phyloP scores from a whole-genome alignment of 108 stramenopile genomes.

The Nitzschia sp. region DNA sequence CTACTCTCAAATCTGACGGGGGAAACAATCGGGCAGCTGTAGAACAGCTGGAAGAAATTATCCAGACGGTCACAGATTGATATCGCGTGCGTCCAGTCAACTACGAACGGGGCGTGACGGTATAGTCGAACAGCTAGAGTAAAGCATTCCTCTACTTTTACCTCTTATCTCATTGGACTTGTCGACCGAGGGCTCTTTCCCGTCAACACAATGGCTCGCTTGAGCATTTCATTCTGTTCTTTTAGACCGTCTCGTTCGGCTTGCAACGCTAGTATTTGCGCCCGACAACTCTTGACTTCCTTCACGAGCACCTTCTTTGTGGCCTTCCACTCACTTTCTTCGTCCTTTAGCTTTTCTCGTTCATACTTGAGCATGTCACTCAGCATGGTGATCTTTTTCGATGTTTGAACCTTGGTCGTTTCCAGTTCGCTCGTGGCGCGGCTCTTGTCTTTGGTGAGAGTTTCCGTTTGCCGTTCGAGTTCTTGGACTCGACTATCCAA shows the following conservation, averaged over 20 bases:
- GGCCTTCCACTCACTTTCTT: conserved; percentile 77
- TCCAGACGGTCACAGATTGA: too few relatives aligned
- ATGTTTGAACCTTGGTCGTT: conserved; percentile 40
- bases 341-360: conserved; percentile 65
- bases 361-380: conserved; percentile 84
- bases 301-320: conserved; percentile 85
- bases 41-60: too few relatives aligned
- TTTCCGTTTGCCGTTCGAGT: conserved; percentile 55
- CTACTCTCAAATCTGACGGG: too few relatives aligned
- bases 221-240: conserved; percentile 75
- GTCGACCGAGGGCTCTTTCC: conserved; percentile 9
- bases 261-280: conserved; percentile 68
- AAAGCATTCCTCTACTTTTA: too few relatives aligned
- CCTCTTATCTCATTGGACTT: conserved; percentile 10
- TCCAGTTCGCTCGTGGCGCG: conserved; percentile 43
- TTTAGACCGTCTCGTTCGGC: conserved; percentile 79
- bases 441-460: conserved; percentile 43
- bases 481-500: conserved; percentile 81
- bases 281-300: conserved; percentile 83
- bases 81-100: too few relatives aligned
- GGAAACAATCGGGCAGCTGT: too few relatives aligned
- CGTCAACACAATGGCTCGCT: conserved; percentile 38
- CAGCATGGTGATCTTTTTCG: conserved; percentile 66
- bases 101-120: too few relatives aligned
- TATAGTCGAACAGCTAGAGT: too few relatives aligned